Evolutionary conservation across 2,329 filamentous ascomycete genomes (phyloP).

Genomic region (Anisogramma anomala): DNA sequence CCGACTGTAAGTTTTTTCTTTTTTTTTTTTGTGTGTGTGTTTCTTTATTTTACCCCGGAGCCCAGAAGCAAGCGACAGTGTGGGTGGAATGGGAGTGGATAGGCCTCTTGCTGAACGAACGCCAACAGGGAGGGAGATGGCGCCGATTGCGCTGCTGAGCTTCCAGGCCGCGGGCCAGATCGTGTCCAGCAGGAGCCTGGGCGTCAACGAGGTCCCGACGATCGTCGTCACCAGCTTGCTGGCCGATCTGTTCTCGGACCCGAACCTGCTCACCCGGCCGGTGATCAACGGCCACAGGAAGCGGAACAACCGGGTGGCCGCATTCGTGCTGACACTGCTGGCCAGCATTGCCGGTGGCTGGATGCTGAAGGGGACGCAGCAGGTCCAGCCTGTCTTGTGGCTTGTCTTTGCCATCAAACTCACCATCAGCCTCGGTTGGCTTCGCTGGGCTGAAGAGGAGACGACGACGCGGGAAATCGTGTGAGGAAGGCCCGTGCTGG

Average conservation of each 20-base stretch:
- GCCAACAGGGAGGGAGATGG: conserved; percentile 19
- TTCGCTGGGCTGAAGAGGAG: conserved; percentile 21
- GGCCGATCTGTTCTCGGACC: conserved; percentile 41
- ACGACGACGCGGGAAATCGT: not conserved
- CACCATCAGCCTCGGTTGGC: conserved; percentile 26
- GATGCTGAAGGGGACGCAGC: conserved; percentile 31
- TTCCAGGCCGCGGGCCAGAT: conserved; percentile 45
- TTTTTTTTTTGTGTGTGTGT: too few relatives aligned
- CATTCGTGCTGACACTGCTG: conserved; percentile 33
- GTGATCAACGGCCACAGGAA: conserved; percentile 32
- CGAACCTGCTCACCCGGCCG: conserved; percentile 29
- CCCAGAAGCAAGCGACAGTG: too few relatives aligned
- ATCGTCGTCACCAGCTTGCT: conserved; percentile 44
- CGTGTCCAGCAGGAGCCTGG: conserved; percentile 35
- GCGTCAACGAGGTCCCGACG: conserved; percentile 42
- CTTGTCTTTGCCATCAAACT: conserved; percentile 34
- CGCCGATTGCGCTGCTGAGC: conserved; percentile 29
- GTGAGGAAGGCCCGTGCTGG: not conserved
- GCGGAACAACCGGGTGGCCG: conserved; percentile 35
- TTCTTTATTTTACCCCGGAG: too few relatives aligned
- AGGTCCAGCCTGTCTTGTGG: conserved; percentile 33
- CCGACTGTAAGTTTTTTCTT: not conserved
- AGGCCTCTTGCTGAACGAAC: not conserved
- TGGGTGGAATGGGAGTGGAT: too few relatives aligned
- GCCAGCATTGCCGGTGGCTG: conserved; percentile 39